Percentiles rank a stretch among this genome's conserved stretches.
Evolutionary conservation across 2,329 filamentous ascomycete genomes (phyloP).

Genomic region (Fusarium abutilonis): DNA sequence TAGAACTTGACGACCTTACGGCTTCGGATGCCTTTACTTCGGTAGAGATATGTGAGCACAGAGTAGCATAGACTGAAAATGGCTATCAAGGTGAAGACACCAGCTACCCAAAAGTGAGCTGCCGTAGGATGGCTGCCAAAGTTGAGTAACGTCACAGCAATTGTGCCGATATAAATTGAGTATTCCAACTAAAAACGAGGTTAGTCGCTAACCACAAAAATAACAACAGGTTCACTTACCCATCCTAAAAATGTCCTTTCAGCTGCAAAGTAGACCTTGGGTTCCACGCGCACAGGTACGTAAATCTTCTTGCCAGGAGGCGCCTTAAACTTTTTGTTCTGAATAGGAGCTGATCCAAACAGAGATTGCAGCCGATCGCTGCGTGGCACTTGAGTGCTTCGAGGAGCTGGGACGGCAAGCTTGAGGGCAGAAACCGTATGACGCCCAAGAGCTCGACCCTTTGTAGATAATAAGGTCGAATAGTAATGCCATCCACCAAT

Average conservation of each 20-base stretch:
- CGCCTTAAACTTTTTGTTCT: conserved; percentile 72
- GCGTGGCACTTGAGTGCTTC: conserved; percentile 65
- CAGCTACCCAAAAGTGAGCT: conserved; percentile 74
- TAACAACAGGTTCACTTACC: conserved; percentile 61
- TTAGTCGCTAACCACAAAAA: conserved; percentile 1
- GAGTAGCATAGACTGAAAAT: conserved; percentile 83
- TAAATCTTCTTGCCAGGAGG: conserved; percentile 92
- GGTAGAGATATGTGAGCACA: conserved; percentile 85
- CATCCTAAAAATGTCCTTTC: conserved; percentile 96
- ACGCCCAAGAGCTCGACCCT: conserved; percentile 55
- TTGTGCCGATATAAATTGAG: conserved; percentile 90
- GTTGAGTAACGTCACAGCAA: conserved; percentile 85
- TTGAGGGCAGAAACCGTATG: conserved; percentile 58
- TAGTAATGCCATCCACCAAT: conserved; percentile 82
- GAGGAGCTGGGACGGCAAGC: conserved; percentile 64
- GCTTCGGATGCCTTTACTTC: conserved; percentile 84
- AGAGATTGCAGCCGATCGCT: conserved; percentile 63
- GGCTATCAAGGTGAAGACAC: conserved; percentile 84
- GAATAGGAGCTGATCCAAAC: conserved; percentile 65
- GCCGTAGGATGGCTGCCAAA: conserved; percentile 70
- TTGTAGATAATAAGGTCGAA: conserved; percentile 64
- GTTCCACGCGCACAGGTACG: conserved; percentile 93
- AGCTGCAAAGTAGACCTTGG: conserved; percentile 96
- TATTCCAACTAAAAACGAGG: conserved; percentile 78
- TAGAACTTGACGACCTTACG: conserved; percentile 90